Evolutionary conservation across 208 protist genomes (phyloP).

Genomic region (Trypanosoma mega): DNA sequence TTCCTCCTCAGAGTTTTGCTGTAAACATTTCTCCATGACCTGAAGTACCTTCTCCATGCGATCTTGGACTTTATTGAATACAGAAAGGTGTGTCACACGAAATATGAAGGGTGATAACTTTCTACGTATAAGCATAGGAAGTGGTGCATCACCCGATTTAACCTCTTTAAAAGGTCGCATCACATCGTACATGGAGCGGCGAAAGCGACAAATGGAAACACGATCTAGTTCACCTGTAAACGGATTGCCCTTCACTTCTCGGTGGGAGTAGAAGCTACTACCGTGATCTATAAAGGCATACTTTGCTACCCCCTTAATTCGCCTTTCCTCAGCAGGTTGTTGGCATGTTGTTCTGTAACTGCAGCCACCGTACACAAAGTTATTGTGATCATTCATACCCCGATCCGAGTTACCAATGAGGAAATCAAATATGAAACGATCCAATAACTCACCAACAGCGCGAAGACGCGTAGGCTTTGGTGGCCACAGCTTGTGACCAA

Average conservation of each 20-base stretch:
- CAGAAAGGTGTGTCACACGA: conserved; percentile 40
- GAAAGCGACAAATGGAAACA: conserved; percentile 74
- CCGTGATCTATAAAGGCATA: conserved; percentile 86
- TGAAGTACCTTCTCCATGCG: conserved; percentile 67
- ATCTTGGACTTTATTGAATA: conserved; percentile 48
- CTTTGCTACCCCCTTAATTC: conserved; percentile 62
- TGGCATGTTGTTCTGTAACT: conserved; percentile 50
- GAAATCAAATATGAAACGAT: conserved; percentile 87
- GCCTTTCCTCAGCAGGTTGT: conserved; percentile 23
- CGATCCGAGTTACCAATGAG: conserved; percentile 80
- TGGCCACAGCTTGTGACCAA: conserved; percentile 55
- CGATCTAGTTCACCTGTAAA: conserved; percentile 57
- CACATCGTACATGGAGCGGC: conserved; percentile 46
- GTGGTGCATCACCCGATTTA: conserved; percentile 18
- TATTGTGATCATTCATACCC: conserved; percentile 85
- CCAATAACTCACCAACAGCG: conserved; percentile 66
- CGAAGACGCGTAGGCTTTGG: conserved; percentile 54
- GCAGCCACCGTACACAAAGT: conserved; percentile 87
- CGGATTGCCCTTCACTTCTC: conserved; percentile 54
- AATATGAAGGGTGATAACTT: conserved; percentile 40
- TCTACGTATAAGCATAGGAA: conserved; percentile 38
- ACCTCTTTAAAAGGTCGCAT: conserved; percentile 30
- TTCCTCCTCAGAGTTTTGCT: conserved; percentile 32
- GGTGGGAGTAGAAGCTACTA: conserved; percentile 81
- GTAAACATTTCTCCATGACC: conserved; percentile 51